Percentiles rank a stretch among this genome's conserved stretches.
These are phyloP conservation scores for Lipomyces yamadae DNA, from an alignment of 805 yeast genomes.

Conservation along the genomic window DNA sequence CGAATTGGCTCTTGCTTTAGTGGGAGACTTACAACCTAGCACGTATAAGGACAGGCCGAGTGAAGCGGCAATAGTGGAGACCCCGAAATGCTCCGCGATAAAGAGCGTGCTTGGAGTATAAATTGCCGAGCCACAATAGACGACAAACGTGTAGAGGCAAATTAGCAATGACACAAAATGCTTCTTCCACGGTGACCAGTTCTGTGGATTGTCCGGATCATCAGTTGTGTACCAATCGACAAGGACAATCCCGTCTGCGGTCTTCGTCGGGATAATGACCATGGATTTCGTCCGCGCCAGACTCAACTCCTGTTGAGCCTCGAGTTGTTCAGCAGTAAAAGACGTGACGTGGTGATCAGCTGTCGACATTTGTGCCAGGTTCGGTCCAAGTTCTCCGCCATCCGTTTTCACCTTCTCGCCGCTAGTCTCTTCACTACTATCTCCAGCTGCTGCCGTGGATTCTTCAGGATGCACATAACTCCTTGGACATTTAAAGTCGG, in stretches of 20 bases:
- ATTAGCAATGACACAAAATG: constrained; percentile 49
- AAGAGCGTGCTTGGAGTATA: constrained; percentile 57
- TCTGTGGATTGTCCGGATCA: constrained; percentile 51
- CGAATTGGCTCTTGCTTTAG: not conserved
- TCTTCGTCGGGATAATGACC: not conserved
- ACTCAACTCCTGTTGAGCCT: not conserved
- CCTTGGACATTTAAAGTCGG: constrained; percentile 1
- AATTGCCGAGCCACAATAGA: constrained; percentile 62
- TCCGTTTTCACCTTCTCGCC: not conserved
- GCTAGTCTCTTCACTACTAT: not conserved
- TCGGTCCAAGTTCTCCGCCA: not conserved
- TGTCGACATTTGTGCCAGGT: not conserved
- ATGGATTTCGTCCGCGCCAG: not conserved
- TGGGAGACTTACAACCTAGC: constrained; percentile 56
- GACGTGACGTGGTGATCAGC: not conserved
- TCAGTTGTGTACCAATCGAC: constrained; percentile 25
- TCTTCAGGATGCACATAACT: not conserved
- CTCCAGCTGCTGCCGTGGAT: not conserved
- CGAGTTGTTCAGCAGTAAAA: not conserved
- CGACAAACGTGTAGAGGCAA: constrained; percentile 54
- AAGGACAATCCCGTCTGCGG: not conserved
- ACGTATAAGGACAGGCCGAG: constrained; percentile 61
- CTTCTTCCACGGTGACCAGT: constrained; percentile 57
- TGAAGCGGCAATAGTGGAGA: constrained; percentile 52
- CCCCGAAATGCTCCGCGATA: constrained; percentile 53